Evolutionary conservation across 176 grass and related monocot species (phyloP), one percentile per base, ranked within the genome.

Genomic region (Eragrostis nindensis): DNA sequence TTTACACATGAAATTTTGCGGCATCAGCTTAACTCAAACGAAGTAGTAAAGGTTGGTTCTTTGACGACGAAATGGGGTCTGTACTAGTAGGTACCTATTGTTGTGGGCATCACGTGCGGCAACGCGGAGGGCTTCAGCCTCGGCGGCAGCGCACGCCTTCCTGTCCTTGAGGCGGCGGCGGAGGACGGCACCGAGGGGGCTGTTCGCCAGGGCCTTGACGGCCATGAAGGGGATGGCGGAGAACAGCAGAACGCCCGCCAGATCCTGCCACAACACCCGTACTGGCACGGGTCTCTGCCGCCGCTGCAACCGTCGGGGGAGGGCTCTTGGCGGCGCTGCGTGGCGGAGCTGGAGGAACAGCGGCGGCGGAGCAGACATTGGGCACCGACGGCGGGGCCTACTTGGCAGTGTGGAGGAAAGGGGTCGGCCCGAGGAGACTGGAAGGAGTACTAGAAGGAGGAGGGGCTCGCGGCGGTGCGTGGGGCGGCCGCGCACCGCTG

Each of bases 201-300:
- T 94, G 69, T 82, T 90, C 45, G 90, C 95, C 26, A 98, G 43
- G 65, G 92, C 92, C 92, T 97, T 97, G 75, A 97, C 94, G 22
- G 89, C 89, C 4, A 92, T 90, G 85, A 97, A 97, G 67, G 95
- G 92, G 69, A 98, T 70, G 62, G 95, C 95, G 6, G 95, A 94
- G 83, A 94, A 98, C 62, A 94, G 81, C 21, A 98, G 56, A 55
- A 98, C 95, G 15, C 95, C 95, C 9, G 90, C 92, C 17, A 98
- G 87, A 87, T 97, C 91, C 85, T 93, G 79, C 91, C 88, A 93
- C 25, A 88, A 93, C 15, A 88, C 88, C 22, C 57, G 59, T 11
- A 80, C 73, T 0, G 19, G 17, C 5, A 17, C 44, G 0, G 13
- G 6, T 11, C 44, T 5, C 19, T 21, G 61, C 25, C 73, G 44